These are phyloP conservation scores for Phytophthora capsici DNA, from an alignment of 352 stramenopile species.

Conservation along the genomic window DNA sequence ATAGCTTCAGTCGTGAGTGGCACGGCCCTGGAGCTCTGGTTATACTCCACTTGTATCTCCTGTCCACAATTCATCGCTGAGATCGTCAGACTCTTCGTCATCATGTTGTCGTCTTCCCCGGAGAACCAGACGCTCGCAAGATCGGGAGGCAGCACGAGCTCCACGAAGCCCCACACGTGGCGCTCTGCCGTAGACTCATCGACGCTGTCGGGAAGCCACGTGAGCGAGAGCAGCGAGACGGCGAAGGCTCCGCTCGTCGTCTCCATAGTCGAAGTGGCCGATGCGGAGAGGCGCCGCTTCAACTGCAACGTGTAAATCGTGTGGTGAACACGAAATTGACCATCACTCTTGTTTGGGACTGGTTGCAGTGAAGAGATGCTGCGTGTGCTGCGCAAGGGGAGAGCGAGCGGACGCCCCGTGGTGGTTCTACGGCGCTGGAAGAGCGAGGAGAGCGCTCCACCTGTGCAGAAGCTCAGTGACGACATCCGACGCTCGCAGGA, in stretches of 20 bases:
- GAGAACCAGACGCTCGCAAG: constrained; percentile 63
- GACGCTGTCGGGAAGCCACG: constrained; percentile 22
- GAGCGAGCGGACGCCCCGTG: constrained; percentile 6
- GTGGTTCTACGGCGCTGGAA: constrained; percentile 19
- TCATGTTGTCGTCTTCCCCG: constrained; percentile 55
- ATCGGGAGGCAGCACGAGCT: constrained; percentile 37
- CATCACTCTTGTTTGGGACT: constrained; percentile 4
- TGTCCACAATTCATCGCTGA: not conserved
- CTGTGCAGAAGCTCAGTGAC: constrained; percentile 74
- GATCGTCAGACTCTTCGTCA: constrained; percentile 47
- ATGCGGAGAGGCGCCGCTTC: constrained; percentile 21
- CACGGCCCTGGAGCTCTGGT: constrained; percentile 56
- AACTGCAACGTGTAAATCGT: constrained; percentile 11
- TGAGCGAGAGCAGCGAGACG: constrained; percentile 42
- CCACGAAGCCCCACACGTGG: constrained; percentile 49
- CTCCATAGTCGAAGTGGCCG: constrained; percentile 17
- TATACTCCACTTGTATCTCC: constrained; percentile 41
- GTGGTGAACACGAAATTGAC: constrained; percentile 16
- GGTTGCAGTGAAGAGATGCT: constrained; percentile 27
- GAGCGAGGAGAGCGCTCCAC: constrained; percentile 14
- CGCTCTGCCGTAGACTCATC: not conserved
- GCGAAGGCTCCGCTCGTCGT: constrained; percentile 41
- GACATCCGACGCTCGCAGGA: constrained; percentile 87
- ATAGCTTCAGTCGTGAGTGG: constrained; percentile 41
- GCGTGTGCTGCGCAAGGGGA: constrained; percentile 10